phyloP scores from a whole-genome alignment of 2,329 filamentous ascomycete species.

The Ustulina deusta region DNA sequence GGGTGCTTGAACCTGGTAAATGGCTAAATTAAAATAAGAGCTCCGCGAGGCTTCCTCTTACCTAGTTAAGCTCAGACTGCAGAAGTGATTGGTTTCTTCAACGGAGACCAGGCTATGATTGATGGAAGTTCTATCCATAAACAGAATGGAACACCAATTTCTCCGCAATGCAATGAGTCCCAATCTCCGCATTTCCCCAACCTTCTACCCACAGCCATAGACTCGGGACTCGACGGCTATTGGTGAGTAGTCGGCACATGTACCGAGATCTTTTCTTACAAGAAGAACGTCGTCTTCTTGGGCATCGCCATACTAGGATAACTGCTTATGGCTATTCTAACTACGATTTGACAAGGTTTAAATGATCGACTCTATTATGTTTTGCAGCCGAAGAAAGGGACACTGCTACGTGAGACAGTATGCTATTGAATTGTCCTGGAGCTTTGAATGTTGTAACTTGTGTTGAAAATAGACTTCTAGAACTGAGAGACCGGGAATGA shows the following conservation, averaged over 20 bases:
- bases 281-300: too few relatives aligned
- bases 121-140: constrained; percentile 41
- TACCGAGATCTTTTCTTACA: too few relatives aligned
- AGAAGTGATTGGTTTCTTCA: not conserved
- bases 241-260: not conserved
- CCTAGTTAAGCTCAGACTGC: not conserved
- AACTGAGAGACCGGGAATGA: too few relatives aligned
- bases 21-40: constrained; percentile 26
- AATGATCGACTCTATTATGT: too few relatives aligned
- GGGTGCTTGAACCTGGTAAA: not conserved
- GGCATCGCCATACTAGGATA: too few relatives aligned
- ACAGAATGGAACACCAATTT: constrained; percentile 27
- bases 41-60: not conserved
- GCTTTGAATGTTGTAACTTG: not conserved
- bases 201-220: constrained; percentile 20
- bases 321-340: too few relatives aligned
- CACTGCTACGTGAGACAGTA: not conserved
- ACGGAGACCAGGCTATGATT: constrained; percentile 37
- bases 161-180: constrained; percentile 27
- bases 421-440: not conserved
- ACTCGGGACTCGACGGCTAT: not conserved
- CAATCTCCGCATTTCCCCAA: constrained; percentile 39
- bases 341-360: too few relatives aligned
- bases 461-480: not conserved
- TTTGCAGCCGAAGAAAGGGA: not conserved